These are phyloP conservation scores for Coleophoma crateriformis DNA, from an alignment of 2,329 filamentous ascomycete genomes.

Conservation along the genomic window DNA sequence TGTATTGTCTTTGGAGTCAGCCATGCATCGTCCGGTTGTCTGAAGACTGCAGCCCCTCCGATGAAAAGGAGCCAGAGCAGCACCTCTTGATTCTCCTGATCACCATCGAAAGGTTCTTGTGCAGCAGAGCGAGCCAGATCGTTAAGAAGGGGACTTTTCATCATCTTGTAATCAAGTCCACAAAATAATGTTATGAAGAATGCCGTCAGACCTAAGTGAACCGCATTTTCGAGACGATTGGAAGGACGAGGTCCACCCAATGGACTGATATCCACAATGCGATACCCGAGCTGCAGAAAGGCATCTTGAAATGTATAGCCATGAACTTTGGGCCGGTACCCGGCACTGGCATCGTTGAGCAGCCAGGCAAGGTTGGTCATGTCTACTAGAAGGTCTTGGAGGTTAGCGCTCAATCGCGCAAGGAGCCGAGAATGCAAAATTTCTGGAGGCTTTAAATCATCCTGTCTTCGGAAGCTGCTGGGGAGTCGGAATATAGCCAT, in stretches of 20 bases:
- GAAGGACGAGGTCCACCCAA: neutral
- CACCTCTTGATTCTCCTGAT: conserved; percentile 9
- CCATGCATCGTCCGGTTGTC: conserved; percentile 3
- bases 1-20: conserved; percentile 4
- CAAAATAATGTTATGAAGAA: conserved; percentile 21
- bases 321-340: conserved; percentile 11
- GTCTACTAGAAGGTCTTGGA: conserved; percentile 10
- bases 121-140: conserved; percentile 1
- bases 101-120: neutral
- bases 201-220: conserved; percentile 22
- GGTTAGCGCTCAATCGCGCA: neutral
- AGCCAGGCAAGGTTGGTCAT: conserved; percentile 12
- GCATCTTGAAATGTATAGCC: conserved; percentile 20
- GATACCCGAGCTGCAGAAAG: conserved; percentile 20
- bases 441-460: neutral
- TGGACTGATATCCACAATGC: conserved; percentile 16
- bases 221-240: conserved; percentile 7
- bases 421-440: neutral
- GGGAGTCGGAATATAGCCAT: neutral
- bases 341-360: conserved; percentile 10
- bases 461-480: neutral
- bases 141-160: conserved; percentile 9
- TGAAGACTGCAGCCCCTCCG: conserved; percentile 4
- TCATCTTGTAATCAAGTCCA: conserved; percentile 1
- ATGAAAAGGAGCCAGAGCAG: conserved; percentile 18